Evolutionary conservation across 2,329 filamentous ascomycete species (phyloP).

Genomic region (Lachnellula suecica): DNA sequence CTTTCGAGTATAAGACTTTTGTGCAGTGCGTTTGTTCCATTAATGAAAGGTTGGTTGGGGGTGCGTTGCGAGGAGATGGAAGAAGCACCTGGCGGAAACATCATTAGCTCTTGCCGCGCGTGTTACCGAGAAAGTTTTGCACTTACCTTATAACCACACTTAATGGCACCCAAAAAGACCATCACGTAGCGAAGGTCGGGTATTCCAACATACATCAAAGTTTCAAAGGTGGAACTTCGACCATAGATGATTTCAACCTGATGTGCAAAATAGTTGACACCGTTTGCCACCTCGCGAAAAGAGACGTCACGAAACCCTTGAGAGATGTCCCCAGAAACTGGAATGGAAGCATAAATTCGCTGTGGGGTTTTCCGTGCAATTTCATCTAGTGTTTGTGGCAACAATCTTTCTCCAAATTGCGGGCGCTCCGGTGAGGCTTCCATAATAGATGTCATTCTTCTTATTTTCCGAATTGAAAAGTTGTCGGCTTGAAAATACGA

Average conservation of each 20-base stretch:
- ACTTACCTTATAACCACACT: constrained; percentile 10
- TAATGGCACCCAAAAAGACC: constrained; percentile 5
- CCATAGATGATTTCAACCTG: constrained; percentile 6
- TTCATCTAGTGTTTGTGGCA: background rate
- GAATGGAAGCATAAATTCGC: constrained; percentile 7
- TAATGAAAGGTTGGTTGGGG: background rate
- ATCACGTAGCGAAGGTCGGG: constrained; percentile 9
- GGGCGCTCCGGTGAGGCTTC: no score
- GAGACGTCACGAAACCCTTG: constrained; percentile 11
- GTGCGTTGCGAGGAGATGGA: constrained; percentile 6
- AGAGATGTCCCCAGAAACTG: background rate
- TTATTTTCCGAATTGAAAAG: no score
- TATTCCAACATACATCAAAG: constrained; percentile 8
- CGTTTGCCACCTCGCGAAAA: background rate
- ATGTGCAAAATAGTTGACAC: background rate
- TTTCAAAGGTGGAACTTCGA: constrained; percentile 2
- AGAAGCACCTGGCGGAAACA: background rate
- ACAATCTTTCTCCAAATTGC: constrained; percentile 26
- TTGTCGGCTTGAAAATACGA: no score
- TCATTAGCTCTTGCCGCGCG: no score
- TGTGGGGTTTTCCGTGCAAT: constrained; percentile 1
- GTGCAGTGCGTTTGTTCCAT: constrained; percentile 3
- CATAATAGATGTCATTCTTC: no score
- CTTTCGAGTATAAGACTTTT: background rate
- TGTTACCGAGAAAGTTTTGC: no score